Evolutionary conservation across 805 yeast genomes (phyloP).

Genomic region (Saccharomycopsis sp.): DNA sequence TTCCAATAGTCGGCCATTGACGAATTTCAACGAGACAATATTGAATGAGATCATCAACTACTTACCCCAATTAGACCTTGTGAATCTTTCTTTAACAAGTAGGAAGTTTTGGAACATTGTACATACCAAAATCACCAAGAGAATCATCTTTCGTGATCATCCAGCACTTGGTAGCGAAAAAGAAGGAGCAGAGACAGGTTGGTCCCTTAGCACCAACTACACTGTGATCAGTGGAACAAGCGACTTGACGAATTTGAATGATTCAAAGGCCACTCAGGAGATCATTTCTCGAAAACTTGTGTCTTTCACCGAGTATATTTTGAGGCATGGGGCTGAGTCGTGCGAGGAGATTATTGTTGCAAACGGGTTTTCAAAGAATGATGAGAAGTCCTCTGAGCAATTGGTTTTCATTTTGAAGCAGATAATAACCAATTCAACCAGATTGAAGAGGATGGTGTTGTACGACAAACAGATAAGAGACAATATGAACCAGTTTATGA

Average conservation of each 20-base stretch:
- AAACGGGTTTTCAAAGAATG: conserved; percentile 27
- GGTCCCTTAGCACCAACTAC: conserved; percentile 29
- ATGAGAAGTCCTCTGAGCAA: neutral
- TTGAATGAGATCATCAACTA: conserved; percentile 22
- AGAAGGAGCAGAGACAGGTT: too few species aligned
- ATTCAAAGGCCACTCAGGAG: neutral
- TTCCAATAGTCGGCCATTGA: too few species aligned
- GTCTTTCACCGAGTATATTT: neutral
- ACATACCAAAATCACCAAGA: conserved; percentile 30
- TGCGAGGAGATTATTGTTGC: conserved; percentile 19
- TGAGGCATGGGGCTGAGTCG: neutral
- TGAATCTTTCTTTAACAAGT: conserved; percentile 28
- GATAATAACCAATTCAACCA: neutral
- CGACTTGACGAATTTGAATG: neutral
- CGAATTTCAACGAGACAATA: neutral
- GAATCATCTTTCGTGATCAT: conserved; percentile 30
- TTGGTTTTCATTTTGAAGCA: neutral
- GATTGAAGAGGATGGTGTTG: conserved; percentile 19
- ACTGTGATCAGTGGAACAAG: conserved; percentile 34
- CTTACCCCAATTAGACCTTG: conserved; percentile 34
- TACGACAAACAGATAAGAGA: conserved; percentile 5
- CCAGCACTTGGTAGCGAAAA: conserved; percentile 25
- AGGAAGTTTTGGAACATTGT: conserved; percentile 28
- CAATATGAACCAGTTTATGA: conserved; percentile 11
- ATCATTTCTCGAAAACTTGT: neutral